Percentiles rank a stretch among this genome's conserved stretches.
Evolutionary conservation across 305 asterid species (phyloP).

Genomic region (Euphrasia arctica): DNA sequence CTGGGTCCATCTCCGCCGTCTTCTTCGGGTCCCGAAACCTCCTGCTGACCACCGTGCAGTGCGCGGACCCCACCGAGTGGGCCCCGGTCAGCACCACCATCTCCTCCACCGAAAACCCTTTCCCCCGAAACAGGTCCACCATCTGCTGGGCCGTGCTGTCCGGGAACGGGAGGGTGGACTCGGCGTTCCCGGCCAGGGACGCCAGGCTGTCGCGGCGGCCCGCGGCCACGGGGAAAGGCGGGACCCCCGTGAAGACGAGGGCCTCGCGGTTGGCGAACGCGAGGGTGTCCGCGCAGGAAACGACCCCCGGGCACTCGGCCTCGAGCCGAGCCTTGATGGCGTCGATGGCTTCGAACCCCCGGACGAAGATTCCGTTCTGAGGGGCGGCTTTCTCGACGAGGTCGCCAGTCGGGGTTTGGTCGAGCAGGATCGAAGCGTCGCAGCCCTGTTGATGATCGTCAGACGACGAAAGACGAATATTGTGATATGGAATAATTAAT

Average conservation of each 20-base stretch:
- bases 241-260: constrained; percentile 46
- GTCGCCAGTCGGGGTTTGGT: constrained; percentile 42
- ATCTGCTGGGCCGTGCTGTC: constrained; percentile 26
- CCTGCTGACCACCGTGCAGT: constrained; percentile 34
- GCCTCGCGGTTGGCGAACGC: constrained; percentile 53
- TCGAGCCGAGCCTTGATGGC: constrained; percentile 45
- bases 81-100: constrained; percentile 53
- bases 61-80: constrained; percentile 59
- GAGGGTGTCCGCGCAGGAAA: constrained; percentile 60
- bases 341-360: constrained; percentile 46
- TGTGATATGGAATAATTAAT: background rate
- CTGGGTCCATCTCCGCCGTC: constrained; percentile 38
- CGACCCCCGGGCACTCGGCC: constrained; percentile 50
- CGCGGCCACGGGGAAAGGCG: constrained; percentile 33
- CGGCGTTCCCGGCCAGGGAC: constrained; percentile 42
- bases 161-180: constrained; percentile 36
- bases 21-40: constrained; percentile 35
- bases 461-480: no score
- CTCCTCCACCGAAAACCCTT: constrained; percentile 51
- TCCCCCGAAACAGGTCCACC: constrained; percentile 27
- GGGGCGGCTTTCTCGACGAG: constrained; percentile 47
- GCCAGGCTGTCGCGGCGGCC: constrained; percentile 50
- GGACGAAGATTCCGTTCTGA: constrained; percentile 39
- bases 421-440: constrained; percentile 60
- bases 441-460: constrained; percentile 44